These are phyloP conservation scores for Cadophora gregata DNA, from an alignment of 2,329 filamentous ascomycete species.

Conservation along the genomic window DNA sequence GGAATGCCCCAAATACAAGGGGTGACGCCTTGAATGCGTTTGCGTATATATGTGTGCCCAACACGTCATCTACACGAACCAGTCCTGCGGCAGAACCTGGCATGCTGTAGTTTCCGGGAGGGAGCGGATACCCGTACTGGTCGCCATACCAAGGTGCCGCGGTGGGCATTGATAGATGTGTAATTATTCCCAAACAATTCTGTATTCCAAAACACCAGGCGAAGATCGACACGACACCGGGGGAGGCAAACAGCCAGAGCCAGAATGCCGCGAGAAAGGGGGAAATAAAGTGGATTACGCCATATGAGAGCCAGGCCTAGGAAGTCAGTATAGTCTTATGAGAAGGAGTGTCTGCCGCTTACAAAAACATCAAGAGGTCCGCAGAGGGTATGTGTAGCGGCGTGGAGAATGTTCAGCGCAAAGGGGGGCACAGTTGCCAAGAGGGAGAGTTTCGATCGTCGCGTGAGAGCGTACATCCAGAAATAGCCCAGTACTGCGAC, in stretches of 20 bases:
- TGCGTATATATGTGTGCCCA: slow-evolving; percentile 89
- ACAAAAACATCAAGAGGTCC: slow-evolving; percentile 39
- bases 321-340: slow-evolving; percentile 71
- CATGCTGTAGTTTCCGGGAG: slow-evolving; percentile 91
- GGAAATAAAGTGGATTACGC: slow-evolving; percentile 85
- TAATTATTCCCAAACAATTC: slow-evolving; percentile 83
- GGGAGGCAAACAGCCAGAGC: slow-evolving; percentile 87
- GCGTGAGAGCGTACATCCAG: slow-evolving; percentile 40
- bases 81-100: slow-evolving; percentile 86
- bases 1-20: slow-evolving; percentile 91
- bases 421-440: slow-evolving; percentile 38
- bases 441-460: slow-evolving; percentile 37
- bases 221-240: slow-evolving; percentile 82
- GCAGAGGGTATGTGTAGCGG: slow-evolving; percentile 72
- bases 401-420: slow-evolving; percentile 78
- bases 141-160: slow-evolving; percentile 97
- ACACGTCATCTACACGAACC: slow-evolving; percentile 82
- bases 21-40: slow-evolving; percentile 89
- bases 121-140: slow-evolving; percentile 73
- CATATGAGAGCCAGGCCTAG: slow-evolving; percentile 88
- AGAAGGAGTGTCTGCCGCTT: slow-evolving; percentile 7
- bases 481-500: slow-evolving; percentile 34
- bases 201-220: slow-evolving; percentile 90
- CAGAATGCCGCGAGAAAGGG: slow-evolving; percentile 78
- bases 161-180: slow-evolving; percentile 88